Evolutionary conservation across 108 stramenopile species (phyloP), one percentile per base, ranked within the genome.

Genomic region (Schizochytrium sp.): DNA sequence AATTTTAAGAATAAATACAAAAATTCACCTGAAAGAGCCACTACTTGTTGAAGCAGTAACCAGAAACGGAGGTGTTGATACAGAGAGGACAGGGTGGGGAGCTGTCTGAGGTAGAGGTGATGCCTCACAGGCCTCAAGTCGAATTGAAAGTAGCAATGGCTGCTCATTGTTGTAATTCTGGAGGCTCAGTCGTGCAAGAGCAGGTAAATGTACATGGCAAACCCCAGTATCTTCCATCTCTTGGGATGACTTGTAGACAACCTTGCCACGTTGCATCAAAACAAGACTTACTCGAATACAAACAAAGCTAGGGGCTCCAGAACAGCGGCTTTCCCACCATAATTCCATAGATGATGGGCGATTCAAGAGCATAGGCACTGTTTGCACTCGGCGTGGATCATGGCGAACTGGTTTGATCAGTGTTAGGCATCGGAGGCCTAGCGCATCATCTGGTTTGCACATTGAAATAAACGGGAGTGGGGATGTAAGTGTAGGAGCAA

Each of bases 381-480:
- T 53, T 55, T 83, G 47, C 10, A 83, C n/a, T 55, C 76, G 47
- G 12, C 8, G 47, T 10, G 76, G 28, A 28, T 83, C 76, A 10
- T 53, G 76, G 8, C 76, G 76, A 7, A 49, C 5, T 7, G 76
- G 76, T 28, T 83, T 83, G 10, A 83, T n/a, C 2, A 83, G 76
- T 56, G 76, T 83, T 1, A 83, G 76, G 47, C 76, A 83, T 17
- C 76, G 76, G 50, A n/a, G 49, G 76, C 50, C 76, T n/a, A 55
- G 50, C 8, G 10, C 53, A 5, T 83, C 3, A 28, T 69, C 19
- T 0, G 64, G 3, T 15, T 69, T 38, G 28, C 64, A 69, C 0
- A 2, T 44, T 5, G 76, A 49, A 13, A 83, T 46, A 55, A 83
- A 49, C 5, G 47, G 76, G 15, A 38, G 76, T 5, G 53, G 45